Evolutionary conservation across 2,329 filamentous ascomycete species (phyloP).

Genomic region (Epicoccum sorghinum): DNA sequence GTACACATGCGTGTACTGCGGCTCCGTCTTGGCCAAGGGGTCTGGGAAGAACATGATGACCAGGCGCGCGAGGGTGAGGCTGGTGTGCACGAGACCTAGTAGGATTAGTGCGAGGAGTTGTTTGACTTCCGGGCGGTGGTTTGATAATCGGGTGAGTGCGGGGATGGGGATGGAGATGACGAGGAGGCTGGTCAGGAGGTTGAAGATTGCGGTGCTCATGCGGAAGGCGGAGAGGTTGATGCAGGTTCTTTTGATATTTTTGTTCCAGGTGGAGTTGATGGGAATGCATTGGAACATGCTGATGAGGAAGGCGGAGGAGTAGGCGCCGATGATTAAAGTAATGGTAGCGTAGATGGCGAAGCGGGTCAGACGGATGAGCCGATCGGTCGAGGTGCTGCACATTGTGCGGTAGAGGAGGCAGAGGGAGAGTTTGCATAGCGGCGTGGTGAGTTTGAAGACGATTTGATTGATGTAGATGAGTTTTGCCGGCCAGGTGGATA

Average conservation of each 20-base stretch:
- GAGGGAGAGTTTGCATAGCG: slow-evolving; percentile 16
- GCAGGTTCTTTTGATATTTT: slow-evolving; percentile 8
- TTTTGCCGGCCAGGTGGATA: slow-evolving; percentile 9
- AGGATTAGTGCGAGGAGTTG: slow-evolving; percentile 13
- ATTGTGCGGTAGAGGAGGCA: slow-evolving; percentile 16
- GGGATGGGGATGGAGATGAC: slow-evolving; percentile 19
- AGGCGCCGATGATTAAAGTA: slow-evolving; percentile 12
- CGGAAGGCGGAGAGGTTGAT: slow-evolving; percentile 13
- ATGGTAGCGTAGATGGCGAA: slow-evolving; percentile 12
- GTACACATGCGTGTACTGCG: slow-evolving; percentile 18
- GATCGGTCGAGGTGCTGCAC: slow-evolving; percentile 15
- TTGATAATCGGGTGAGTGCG: slow-evolving; percentile 13
- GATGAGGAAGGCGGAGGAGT: slow-evolving; percentile 16
- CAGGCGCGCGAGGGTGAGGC: slow-evolving; percentile 15
- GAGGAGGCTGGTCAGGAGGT: slow-evolving; percentile 11
- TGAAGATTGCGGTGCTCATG: slow-evolving; percentile 20
- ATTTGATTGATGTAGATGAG: slow-evolving; percentile 18
- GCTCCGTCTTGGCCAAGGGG: slow-evolving; percentile 13
- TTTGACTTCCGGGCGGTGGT: slow-evolving; percentile 15
- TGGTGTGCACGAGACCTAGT: slow-evolving; percentile 12
- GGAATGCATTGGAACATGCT: slow-evolving; percentile 18
- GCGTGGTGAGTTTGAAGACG: slow-evolving; percentile 19
- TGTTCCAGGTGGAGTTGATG: slow-evolving; percentile 16
- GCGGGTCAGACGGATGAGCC: slow-evolving; percentile 12
- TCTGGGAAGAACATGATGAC: slow-evolving; percentile 19